A percentile compares a stretch with the other conserved stretches of the same genome.
Conservation (phyloP, 148 eudicot species). For the Nyssa sinensis region DNA sequence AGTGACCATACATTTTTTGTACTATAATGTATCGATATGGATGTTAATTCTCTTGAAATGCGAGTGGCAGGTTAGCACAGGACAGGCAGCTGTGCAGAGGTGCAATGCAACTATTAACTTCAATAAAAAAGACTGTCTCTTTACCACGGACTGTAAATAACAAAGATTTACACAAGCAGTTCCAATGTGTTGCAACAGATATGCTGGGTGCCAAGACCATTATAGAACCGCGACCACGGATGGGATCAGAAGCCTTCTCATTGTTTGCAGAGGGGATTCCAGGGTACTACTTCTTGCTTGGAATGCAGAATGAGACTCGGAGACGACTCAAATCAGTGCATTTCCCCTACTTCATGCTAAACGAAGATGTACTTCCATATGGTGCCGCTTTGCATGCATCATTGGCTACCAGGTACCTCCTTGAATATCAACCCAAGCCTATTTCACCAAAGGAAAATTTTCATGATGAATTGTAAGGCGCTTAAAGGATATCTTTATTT, state of each 20-base stretch:
- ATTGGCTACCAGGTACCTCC: slow-evolving; percentile 39
- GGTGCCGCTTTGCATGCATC: slow-evolving; percentile 86
- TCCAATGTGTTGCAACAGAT: slow-evolving; percentile 39
- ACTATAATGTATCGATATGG: neutral
- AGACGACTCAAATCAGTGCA: slow-evolving; percentile 41
- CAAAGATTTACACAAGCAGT: slow-evolving; percentile 45
- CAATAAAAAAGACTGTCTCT: slow-evolving; percentile 20
- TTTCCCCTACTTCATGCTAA: slow-evolving; percentile 42
- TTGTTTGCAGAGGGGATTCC: slow-evolving; percentile 63
- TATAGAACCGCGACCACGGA: slow-evolving; percentile 41
- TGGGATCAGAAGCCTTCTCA: slow-evolving; percentile 77
- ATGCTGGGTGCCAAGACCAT: slow-evolving; percentile 53
- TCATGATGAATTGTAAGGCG: slow-evolving; percentile 35
- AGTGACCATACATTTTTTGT: neutral
- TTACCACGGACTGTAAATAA: slow-evolving; percentile 57
- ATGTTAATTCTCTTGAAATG: neutral
- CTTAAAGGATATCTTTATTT: neutral
- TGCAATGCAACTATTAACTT: slow-evolving; percentile 66
- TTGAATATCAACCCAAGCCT: slow-evolving; percentile 23
- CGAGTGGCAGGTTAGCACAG: slow-evolving; percentile 50
- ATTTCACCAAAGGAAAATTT: neutral
- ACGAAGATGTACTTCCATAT: slow-evolving; percentile 66
- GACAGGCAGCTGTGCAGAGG: slow-evolving; percentile 72
- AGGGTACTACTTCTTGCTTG: slow-evolving; percentile 55
- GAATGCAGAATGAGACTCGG: slow-evolving; percentile 50